Evolutionary conservation across 768 basidiomycete genomes (phyloP).

Genomic region (Mrakia hoshinonis): DNA sequence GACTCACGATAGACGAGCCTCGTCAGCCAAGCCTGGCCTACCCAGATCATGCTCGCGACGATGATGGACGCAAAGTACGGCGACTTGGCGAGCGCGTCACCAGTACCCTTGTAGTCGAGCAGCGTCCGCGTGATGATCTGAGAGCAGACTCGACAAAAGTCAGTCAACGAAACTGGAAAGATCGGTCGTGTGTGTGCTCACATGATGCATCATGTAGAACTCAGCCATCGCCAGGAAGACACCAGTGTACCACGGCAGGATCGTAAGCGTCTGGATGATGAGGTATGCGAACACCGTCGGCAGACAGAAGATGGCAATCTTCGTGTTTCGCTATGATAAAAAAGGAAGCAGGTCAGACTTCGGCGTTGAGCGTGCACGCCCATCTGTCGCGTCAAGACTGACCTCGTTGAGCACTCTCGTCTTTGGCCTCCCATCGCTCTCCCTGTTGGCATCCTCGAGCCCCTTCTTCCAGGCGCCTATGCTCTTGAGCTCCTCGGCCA

Average conservation of each 20-base stretch:
- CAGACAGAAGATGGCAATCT: slow-evolving; percentile 64
- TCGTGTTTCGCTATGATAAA: slow-evolving; percentile 60
- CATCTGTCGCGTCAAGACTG: slow-evolving; percentile 29
- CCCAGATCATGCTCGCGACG: slow-evolving; percentile 34
- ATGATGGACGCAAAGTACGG: slow-evolving; percentile 94
- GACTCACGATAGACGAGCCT: slow-evolving; percentile 4
- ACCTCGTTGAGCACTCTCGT: slow-evolving; percentile 65
- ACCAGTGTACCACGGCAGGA: slow-evolving; percentile 84
- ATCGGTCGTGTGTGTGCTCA: slow-evolving; percentile 35
- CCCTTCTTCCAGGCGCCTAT: slow-evolving; percentile 82
- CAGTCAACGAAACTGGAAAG: not conserved
- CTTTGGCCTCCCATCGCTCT: slow-evolving; percentile 62
- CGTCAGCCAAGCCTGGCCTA: slow-evolving; percentile 18
- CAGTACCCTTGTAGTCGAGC: slow-evolving; percentile 69
- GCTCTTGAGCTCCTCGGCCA: slow-evolving; percentile 89
- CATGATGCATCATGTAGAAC: slow-evolving; percentile 90
- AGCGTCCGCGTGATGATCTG: slow-evolving; percentile 77
- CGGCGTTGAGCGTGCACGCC: not conserved
- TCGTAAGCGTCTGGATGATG: slow-evolving; percentile 72
- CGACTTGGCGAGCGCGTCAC: slow-evolving; percentile 71
- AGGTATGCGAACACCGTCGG: slow-evolving; percentile 71
- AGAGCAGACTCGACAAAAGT: not conserved
- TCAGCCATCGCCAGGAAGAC: slow-evolving; percentile 71
- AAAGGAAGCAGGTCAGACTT: not conserved
- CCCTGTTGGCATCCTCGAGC: slow-evolving; percentile 75